Conservation (phyloP, 129 eudicot species). For the Saussurea involucrata region DNA sequence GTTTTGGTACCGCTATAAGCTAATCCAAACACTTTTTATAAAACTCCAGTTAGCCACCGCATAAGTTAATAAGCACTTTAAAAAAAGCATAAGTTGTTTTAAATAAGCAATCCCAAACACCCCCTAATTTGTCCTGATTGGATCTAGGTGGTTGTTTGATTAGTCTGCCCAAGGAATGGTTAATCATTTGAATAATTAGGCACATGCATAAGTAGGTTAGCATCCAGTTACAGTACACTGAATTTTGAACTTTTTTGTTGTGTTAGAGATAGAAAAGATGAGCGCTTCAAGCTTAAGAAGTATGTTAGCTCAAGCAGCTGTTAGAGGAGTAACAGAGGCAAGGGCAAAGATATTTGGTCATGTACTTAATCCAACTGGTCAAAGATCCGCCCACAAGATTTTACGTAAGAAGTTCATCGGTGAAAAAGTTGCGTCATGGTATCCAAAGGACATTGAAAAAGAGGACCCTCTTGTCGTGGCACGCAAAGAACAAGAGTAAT, state of each 20-base stretch:
- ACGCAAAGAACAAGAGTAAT: constrained; percentile 67
- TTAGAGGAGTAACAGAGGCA: constrained; percentile 70
- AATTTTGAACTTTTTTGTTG: constrained; percentile 8
- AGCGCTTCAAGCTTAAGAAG: constrained; percentile 52
- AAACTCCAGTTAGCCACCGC: too few species aligned
- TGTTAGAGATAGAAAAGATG: constrained; percentile 34
- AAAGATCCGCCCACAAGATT: constrained; percentile 78
- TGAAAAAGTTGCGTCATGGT: constrained; percentile 79
- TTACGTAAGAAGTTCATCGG: constrained; percentile 91
- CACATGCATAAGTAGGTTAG: not conserved
- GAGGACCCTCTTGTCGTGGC: constrained; percentile 72
- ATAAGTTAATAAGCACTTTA: too few species aligned
- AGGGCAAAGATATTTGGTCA: constrained; percentile 88
- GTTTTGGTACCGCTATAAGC: too few species aligned
- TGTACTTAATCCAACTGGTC: constrained; percentile 79
- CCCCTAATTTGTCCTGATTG: not conserved
- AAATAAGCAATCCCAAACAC: too few species aligned
- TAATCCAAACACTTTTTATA: too few species aligned
- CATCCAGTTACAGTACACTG: not conserved
- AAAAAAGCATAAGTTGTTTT: too few species aligned
- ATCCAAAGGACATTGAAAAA: constrained; percentile 63
- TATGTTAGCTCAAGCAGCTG: constrained; percentile 55
- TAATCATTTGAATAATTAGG: not conserved
- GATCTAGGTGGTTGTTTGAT: not conserved
- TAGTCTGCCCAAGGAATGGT: not conserved